Conservation (phyloP, 768 basidiomycete species). For the Lactarius tabidus region DNA sequence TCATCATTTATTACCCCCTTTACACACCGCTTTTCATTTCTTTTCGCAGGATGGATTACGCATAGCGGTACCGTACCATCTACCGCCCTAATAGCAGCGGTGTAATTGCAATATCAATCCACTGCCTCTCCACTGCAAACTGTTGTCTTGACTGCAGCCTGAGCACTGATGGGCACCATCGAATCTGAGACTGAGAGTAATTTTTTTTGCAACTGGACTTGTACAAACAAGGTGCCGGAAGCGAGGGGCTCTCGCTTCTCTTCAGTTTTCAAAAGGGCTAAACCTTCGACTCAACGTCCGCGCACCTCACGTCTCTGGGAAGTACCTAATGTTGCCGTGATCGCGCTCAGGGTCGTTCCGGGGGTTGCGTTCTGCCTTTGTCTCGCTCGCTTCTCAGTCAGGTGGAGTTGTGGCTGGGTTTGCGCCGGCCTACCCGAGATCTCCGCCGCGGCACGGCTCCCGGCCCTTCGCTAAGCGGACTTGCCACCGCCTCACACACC, state of each 20-base stretch:
- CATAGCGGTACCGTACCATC: constrained; percentile 20
- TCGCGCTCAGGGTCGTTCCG: neutral
- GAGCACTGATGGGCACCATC: neutral
- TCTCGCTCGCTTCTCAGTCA: neutral
- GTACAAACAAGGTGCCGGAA: neutral
- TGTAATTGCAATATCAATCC: constrained; percentile 20
- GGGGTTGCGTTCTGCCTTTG: neutral
- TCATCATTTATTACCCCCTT: neutral
- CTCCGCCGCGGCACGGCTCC: neutral
- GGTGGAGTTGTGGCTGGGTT: neutral
- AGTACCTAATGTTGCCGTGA: too few relatives aligned
- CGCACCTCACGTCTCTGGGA: neutral
- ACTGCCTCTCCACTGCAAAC: neutral
- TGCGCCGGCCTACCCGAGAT: neutral
- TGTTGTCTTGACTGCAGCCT: neutral
- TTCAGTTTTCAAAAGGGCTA: neutral
- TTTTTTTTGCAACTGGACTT: neutral
- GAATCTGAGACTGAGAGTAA: neutral
- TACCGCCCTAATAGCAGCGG: neutral
- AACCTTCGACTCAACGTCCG: neutral
- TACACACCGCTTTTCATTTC: neutral
- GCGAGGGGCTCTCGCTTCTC: neutral
- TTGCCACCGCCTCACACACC: neutral
- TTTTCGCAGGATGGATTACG: constrained; percentile 18
- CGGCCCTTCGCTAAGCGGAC: neutral